Conservation (phyloP, 306 rosid species). For the Arachis stenosperma region DNA sequence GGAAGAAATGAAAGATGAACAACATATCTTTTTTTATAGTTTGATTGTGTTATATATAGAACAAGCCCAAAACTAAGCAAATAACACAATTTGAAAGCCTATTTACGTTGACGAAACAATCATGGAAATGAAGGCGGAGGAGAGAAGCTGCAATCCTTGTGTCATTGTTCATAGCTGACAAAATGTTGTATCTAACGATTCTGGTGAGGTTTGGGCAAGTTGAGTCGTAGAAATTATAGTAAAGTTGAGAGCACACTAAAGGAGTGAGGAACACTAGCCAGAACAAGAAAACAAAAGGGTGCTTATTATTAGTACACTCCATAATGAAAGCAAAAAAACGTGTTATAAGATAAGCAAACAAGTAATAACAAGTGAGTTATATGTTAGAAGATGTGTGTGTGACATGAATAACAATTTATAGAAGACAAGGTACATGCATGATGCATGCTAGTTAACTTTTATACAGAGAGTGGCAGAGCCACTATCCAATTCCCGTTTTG, state of each 20-base stretch:
- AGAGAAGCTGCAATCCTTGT: slow-evolving; percentile 91
- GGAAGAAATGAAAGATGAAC: too few relatives aligned
- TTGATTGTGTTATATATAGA: too few relatives aligned
- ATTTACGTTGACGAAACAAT: slow-evolving; percentile 78
- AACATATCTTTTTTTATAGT: too few relatives aligned
- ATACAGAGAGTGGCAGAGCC: slow-evolving; percentile 56
- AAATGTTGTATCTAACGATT: slow-evolving; percentile 61
- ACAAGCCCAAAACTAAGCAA: not conserved
- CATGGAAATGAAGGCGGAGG: slow-evolving; percentile 94
- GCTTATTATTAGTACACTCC: slow-evolving; percentile 44
- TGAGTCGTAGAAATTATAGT: slow-evolving; percentile 63
- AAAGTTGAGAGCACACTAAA: slow-evolving; percentile 64
- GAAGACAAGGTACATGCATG: slow-evolving; percentile 8
- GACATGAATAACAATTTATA: slow-evolving; percentile 44
- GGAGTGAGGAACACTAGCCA: slow-evolving; percentile 58
- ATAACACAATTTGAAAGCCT: not conserved
- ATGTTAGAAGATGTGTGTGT: not conserved
- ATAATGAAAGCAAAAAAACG: slow-evolving; percentile 6
- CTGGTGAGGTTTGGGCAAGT: slow-evolving; percentile 65
- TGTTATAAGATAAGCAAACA: too few relatives aligned
- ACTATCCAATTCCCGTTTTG: slow-evolving; percentile 58
- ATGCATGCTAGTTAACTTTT: slow-evolving; percentile 8
- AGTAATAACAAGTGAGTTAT: too few relatives aligned
- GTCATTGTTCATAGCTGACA: slow-evolving; percentile 74
- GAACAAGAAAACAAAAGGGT: slow-evolving; percentile 40